Base-by-base conservation (phyloP, 441 rosid species). In the Cnidoscolus chayamansa region DNA sequence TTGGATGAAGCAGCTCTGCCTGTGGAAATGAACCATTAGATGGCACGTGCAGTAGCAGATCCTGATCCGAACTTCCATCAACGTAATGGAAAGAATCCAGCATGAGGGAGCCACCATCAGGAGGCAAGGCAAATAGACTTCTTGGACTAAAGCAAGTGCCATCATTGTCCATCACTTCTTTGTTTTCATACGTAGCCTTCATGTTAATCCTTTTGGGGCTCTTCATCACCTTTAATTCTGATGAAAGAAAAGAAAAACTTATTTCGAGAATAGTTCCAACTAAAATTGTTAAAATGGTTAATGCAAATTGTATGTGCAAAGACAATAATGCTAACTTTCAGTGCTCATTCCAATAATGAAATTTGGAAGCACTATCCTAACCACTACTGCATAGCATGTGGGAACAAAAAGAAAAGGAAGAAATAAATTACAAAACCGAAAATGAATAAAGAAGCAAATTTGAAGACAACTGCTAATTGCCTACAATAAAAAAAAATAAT, bases 1-100 rank as follows among this genome's bases (percentile, higher is more conserved):
- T 43, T 20, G 92, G 93, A 69, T 77, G 83, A 77, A 95, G 95
- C 68, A 95, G 93, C 82, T 95, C 99, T 59, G 98, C 98, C 83
- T 90, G 94, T 56, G 95, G 89, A 76, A 93, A 95, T 25, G 89
- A 91, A 70, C 89, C 80, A 16, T 89, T 88, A 71, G 88, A 87
- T 40, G 99, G 98, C 79, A 93, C 87, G 40, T 93, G 91, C 73
- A 95, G 70, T 76, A 92, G 94, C 72, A 93, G 84, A 75, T 93
- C 96, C 76, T 90, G 94, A 74, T 91, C 95, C n/a, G 84, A 85
- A 70, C 80, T 86, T 71, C 85, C 91, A 72, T 85, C 85, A 7
- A 76, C 83, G 73, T 81, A 90, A 77, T 74, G 76, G 55, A 83
- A 81, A 50, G 89, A 77, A 78, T 90, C 96, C 79, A 88, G 84